Base-by-base conservation (phyloP, 805 yeast genomes). In the Yamadazyma endophytica region DNA sequence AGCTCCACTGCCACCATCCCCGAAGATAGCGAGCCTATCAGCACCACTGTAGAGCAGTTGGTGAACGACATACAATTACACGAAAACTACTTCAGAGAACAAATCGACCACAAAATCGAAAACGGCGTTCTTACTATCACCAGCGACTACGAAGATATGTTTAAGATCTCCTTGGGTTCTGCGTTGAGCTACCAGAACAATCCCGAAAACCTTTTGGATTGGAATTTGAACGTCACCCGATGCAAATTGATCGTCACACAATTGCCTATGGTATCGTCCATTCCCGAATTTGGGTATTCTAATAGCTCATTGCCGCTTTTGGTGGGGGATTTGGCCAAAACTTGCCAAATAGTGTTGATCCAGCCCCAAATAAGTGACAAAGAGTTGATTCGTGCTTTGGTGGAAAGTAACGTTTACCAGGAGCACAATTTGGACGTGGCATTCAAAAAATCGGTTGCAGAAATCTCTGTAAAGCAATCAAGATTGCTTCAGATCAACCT, bases 151-250 rank as follows among this genome's bases (percentile, higher is more conserved):
- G 50, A 47, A 13, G 58, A 54, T 19, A 64, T 58, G 24, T 40
- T 49, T 11, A 58, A 56, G 31, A 64, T 65, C 28, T 58, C 67
- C 11, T 42, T 65, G 21, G 71, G 70, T 3, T 53, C 64, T n/a
- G 63, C 52, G 9, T 50, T 65, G 18, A 49, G 46, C 33, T 64
- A 62, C 42, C 70, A 65, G 36, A 51, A 56, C 35, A 46, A 47
- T 7, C 60, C 62, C 18, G 74, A 69, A 39, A 49, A 58, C 12
- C 48, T 72, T 9, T 57, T 72, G 9, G 77, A 71, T 44, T 72
- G 77, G 77, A 70, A 70, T 43, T 53, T 72, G 30, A 72, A 72
- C 41, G 67, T 71, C 25, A 63, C 75, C 12, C 49, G 78, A 28
- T 67, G 73, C 29, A 60, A 69, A 39, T 54, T 72, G 21, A 61